Evolutionary conservation across 73 alveolate genomes (phyloP).

Genomic region (Symbiodinium natans): DNA sequence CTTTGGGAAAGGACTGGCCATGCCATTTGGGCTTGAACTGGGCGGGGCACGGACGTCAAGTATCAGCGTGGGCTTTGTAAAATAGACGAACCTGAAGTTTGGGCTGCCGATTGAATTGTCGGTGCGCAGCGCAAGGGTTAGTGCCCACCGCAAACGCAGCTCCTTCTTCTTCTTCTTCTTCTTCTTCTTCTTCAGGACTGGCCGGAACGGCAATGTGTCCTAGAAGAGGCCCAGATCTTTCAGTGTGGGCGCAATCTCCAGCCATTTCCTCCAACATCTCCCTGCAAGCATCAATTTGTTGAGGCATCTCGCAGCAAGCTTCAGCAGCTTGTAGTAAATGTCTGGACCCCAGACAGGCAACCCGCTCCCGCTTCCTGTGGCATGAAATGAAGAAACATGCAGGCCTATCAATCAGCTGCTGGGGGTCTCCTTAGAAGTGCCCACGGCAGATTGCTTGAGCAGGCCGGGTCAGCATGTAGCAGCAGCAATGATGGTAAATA

Average conservation of each 20-base stretch:
- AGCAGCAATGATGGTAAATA: neutral
- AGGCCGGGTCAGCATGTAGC: neutral
- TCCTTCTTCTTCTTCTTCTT: too few relatives aligned
- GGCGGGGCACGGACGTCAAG: too few relatives aligned
- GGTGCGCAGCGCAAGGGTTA: too few relatives aligned
- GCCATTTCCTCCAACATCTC: neutral
- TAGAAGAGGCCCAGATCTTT: conserved; percentile 88
- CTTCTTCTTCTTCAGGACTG: too few relatives aligned
- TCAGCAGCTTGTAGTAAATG: conserved; percentile 73
- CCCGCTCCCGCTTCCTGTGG: neutral
- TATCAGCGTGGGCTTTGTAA: too few relatives aligned
- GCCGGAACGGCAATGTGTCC: conserved; percentile 82
- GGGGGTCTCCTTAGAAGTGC: conserved; percentile 89
- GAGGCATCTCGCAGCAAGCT: conserved; percentile 47
- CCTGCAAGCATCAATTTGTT: neutral
- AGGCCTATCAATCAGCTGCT: conserved; percentile 72
- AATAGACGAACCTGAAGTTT: too few relatives aligned
- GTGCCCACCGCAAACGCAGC: too few relatives aligned
- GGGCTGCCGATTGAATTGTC: too few relatives aligned
- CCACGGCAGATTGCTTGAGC: conserved; percentile 62
- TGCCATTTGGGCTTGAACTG: too few relatives aligned
- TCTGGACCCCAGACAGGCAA: neutral
- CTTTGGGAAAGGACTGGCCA: conserved; percentile 58
- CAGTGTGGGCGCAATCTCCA: too few relatives aligned
- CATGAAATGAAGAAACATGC: too few relatives aligned